A percentile compares a stretch with the other conserved stretches of the same genome.
Evolutionary conservation across 352 stramenopile species (phyloP).

Genomic region (Phytophthora cryptogea): DNA sequence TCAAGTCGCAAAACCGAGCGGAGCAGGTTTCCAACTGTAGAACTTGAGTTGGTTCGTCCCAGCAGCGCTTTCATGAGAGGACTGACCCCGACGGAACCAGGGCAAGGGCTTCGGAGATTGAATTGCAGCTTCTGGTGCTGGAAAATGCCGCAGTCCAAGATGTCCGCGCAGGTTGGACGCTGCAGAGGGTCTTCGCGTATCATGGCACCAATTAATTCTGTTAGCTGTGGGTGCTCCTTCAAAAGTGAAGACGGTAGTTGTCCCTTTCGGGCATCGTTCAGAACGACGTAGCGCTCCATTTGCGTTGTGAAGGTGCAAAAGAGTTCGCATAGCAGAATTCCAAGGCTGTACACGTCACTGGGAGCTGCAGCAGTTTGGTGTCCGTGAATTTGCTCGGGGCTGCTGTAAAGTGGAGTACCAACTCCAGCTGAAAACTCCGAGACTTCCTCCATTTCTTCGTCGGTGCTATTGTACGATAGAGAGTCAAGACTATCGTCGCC

Average conservation of each 20-base stretch:
- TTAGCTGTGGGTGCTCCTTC: slow-evolving; percentile 46
- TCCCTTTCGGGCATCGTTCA: slow-evolving; percentile 51
- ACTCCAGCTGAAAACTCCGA: slow-evolving; percentile 70
- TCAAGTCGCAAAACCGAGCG: slow-evolving; percentile 28
- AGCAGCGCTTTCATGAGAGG: slow-evolving; percentile 7
- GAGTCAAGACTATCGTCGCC: slow-evolving; percentile 30
- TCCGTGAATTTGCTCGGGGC: slow-evolving; percentile 65
- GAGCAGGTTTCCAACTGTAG: slow-evolving; percentile 28
- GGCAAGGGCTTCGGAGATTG: slow-evolving; percentile 7
- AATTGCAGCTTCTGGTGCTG: slow-evolving; percentile 31
- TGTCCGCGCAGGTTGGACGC: slow-evolving; percentile 54
- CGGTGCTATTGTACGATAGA: slow-evolving; percentile 23
- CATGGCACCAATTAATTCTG: slow-evolving; percentile 54
- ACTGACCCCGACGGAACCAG: slow-evolving; percentile 6
- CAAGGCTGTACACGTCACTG: slow-evolving; percentile 79
- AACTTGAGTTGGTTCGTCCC: slow-evolving; percentile 14
- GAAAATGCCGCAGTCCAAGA: slow-evolving; percentile 39
- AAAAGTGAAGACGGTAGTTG: slow-evolving; percentile 40
- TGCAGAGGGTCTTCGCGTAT: slow-evolving; percentile 42
- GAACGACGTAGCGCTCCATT: slow-evolving; percentile 75
- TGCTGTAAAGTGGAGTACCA: slow-evolving; percentile 77
- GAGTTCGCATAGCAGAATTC: slow-evolving; percentile 72
- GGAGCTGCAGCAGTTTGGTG: slow-evolving; percentile 45
- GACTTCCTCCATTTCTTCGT: slow-evolving; percentile 33
- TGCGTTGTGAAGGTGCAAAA: slow-evolving; percentile 79